phyloP scores from a whole-genome alignment of 1,139 yeast genomes.

The Wickerhamomyces sp. region DNA sequence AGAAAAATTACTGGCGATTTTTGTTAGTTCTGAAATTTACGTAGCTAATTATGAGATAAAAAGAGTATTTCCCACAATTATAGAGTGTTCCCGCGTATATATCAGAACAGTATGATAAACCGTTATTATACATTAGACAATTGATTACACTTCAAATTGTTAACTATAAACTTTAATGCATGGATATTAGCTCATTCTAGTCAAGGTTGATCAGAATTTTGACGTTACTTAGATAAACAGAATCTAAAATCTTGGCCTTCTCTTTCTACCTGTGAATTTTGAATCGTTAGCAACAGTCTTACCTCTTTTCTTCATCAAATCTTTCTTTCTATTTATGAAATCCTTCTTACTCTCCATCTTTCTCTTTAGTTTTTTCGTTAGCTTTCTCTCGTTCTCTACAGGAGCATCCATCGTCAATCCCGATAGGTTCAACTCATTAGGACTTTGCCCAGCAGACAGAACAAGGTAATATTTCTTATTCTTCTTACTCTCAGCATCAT shows the following conservation, averaged over 20 bases:
- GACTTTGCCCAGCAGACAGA: conserved; percentile 80
- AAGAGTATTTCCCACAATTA: too few species aligned
- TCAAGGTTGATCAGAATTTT: too few species aligned
- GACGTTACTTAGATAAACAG: too few species aligned
- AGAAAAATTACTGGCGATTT: background rate
- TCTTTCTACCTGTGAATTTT: conserved; percentile 88
- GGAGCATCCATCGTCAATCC: conserved; percentile 77
- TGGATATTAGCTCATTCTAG: too few species aligned
- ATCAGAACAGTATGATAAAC: background rate
- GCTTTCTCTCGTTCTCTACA: conserved; percentile 40
- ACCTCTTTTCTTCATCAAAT: conserved; percentile 87
- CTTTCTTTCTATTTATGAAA: conserved; percentile 87
- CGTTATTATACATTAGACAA: background rate
- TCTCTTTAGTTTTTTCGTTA: conserved; percentile 49
- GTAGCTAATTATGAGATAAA: background rate
- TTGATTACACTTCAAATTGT: background rate
- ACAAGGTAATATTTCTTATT: conserved; percentile 89
- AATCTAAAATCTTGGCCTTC: conserved; percentile 71
- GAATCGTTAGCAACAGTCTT: conserved; percentile 85
- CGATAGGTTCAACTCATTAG: conserved; percentile 61
- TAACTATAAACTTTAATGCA: background rate
- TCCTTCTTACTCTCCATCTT: conserved; percentile 72
- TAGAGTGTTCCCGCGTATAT: background rate
- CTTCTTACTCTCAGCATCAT: conserved; percentile 89
- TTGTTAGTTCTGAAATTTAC: conserved; percentile 4